Base-by-base conservation (phyloP, 306 rosid species). In the Macrotyloma uniflorum region DNA sequence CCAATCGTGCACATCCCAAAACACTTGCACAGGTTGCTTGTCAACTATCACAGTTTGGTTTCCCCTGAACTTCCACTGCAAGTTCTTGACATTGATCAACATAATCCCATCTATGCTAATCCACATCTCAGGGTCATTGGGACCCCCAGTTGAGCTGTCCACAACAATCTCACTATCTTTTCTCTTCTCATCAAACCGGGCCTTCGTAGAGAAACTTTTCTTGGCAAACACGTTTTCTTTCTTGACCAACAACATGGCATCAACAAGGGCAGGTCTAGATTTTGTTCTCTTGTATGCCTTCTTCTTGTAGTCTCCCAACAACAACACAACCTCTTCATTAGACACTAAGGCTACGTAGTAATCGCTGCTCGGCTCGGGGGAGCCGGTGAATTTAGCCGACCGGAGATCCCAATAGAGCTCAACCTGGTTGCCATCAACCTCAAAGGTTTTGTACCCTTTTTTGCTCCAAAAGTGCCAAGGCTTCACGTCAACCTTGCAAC, bases 1-100 rank as follows among this genome's bases (percentile, higher is more conserved):
- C 99, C 99, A 96, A 35, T 96, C 99, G 62, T 96, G 96, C 4
- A 96, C 99, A 67, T 95, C 99, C 97, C 97, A 95, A 10, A 93
- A 87, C 14, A 95, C 94, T 47, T 96, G 99, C 15, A 96, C 82
- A 4, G 96, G 88, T 47, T 86, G 91, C 72, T 77, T 87, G 55
- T 90, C 85, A n/a, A 96, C 91, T 75, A 79, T 14, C 9, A 96
- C 90, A 0, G 96, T 96, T 36, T 96, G 98, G 19, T 96, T 96
- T 67, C 99, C 99, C 11, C 99, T 74, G 19, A 96, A 93, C 66
- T 96, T 96, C 99, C 98, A 96, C 20, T 96, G 97, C 86, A 96
- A 76, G 42, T 93, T 96, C 91, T 83, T 90, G 13, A 96, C 91
- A 66, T 96, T 96, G 57, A 91, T 81, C 78, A 90, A 42, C 65